phyloP scores from a whole-genome alignment of 306 rosid species.

The Oemleria cerasiformis region DNA sequence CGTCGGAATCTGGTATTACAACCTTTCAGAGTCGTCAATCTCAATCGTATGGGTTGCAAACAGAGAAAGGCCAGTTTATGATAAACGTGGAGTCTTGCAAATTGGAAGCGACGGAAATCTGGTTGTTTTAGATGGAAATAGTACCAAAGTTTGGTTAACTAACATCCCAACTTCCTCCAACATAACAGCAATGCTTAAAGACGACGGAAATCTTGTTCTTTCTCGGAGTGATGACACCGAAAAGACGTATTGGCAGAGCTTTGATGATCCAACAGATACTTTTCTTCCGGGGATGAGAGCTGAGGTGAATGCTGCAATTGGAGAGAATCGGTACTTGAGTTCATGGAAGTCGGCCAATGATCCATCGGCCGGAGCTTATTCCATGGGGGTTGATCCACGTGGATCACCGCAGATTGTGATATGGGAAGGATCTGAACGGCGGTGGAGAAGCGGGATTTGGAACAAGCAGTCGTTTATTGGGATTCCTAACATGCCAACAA shows the following conservation, averaged over 20 bases:
- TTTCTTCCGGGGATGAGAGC: conserved; percentile 68
- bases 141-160: conserved; percentile 42
- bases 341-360: conserved; percentile 65
- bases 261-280: conserved; percentile 58
- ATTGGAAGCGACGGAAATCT: conserved; percentile 46
- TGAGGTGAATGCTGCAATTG: conserved; percentile 19
- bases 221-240: not conserved
- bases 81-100: conserved; percentile 37
- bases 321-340: conserved; percentile 34
- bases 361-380: conserved; percentile 58
- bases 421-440: conserved; percentile 53
- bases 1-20: conserved; percentile 70
- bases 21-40: not conserved
- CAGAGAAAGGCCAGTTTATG: conserved; percentile 47
- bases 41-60: conserved; percentile 68
- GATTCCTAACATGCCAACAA: conserved; percentile 38
- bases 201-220: conserved; percentile 53
- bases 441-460: conserved; percentile 89
- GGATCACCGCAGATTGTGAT: conserved; percentile 63
- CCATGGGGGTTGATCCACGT: conserved; percentile 61
- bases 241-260: conserved; percentile 50
- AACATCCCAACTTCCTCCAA: conserved; percentile 18
- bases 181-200: conserved; percentile 28
- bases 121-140: conserved; percentile 37
- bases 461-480: conserved; percentile 54